Conservation (phyloP, 2,329 filamentous ascomycete species). For the Atkinsonella hypoxylon region DNA sequence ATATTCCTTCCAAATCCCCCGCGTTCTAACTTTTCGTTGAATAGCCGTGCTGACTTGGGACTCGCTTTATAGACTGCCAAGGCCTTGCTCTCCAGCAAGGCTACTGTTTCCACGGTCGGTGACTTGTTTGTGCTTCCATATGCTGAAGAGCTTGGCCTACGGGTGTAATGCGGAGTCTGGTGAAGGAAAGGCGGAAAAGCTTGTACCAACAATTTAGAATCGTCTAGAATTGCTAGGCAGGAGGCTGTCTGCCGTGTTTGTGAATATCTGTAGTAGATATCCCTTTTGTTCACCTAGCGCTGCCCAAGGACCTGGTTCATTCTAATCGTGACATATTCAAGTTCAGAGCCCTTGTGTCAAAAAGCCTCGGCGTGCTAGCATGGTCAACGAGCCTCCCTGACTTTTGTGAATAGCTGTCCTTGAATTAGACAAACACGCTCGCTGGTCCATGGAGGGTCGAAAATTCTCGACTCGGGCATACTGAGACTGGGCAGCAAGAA, state of each 20-base stretch:
- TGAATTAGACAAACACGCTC: neutral
- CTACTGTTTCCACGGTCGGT: slow-evolving; percentile 78
- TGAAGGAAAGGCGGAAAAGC: slow-evolving; percentile 17
- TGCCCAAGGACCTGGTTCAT: neutral
- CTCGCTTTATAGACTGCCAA: slow-evolving; percentile 65
- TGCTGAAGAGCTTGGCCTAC: slow-evolving; percentile 86
- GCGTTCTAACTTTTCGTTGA: neutral
- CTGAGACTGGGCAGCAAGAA: neutral
- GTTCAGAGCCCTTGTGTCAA: no score
- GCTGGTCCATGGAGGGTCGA: neutral
- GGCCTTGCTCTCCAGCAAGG: slow-evolving; percentile 76
- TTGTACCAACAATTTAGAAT: slow-evolving; percentile 31
- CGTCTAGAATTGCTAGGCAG: slow-evolving; percentile 24
- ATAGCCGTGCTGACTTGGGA: slow-evolving; percentile 10
- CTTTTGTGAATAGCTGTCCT: neutral
- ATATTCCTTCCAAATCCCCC: neutral
- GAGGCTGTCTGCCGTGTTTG: slow-evolving; percentile 20
- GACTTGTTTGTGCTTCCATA: slow-evolving; percentile 86
- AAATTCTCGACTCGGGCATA: neutral
- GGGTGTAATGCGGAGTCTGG: slow-evolving; percentile 55
- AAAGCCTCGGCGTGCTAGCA: no score
- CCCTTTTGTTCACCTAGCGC: slow-evolving; percentile 17
- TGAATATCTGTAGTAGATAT: slow-evolving; percentile 36
- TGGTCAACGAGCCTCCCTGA: neutral
- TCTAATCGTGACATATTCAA: neutral